A percentile compares a stretch with the other conserved stretches of the same genome.
Conservation (phyloP, 108 stramenopile species). For the Cyclostephanos tholiformis region DNA sequence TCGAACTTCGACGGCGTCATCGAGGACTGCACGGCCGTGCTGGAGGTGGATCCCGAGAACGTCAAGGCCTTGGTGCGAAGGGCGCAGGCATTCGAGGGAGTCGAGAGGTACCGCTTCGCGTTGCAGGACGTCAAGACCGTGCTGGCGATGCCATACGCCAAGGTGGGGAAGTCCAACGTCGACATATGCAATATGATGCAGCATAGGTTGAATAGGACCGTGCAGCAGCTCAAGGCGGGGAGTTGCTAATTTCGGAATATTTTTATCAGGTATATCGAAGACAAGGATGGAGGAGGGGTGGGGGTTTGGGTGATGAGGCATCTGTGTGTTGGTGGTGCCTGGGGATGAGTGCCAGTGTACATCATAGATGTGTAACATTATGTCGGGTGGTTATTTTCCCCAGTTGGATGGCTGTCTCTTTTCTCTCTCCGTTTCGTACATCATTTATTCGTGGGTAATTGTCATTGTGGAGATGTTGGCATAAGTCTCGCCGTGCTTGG, state of each 20-base stretch:
- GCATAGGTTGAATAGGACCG: constrained; percentile 94
- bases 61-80: constrained; percentile 98
- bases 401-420: too few relatives aligned
- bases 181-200: constrained; percentile 93
- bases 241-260: constrained; percentile 19
- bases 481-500: too few relatives aligned
- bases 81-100: constrained; percentile 98
- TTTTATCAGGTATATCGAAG: too few relatives aligned
- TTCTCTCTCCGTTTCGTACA: too few relatives aligned
- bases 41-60: constrained; percentile 95
- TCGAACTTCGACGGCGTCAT: constrained; percentile 98
- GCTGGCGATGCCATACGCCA: constrained; percentile 82
- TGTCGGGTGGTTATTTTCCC: too few relatives aligned
- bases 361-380: too few relatives aligned
- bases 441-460: too few relatives aligned
- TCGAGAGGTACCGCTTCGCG: constrained; percentile 94
- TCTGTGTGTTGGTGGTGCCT: too few relatives aligned
- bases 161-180: constrained; percentile 93
- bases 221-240: constrained; percentile 79
- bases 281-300: too few relatives aligned
- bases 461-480: too few relatives aligned
- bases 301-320: too few relatives aligned
- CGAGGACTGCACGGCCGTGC: constrained; percentile 93
- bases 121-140: constrained; percentile 98
- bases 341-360: too few relatives aligned